Evolutionary conservation across 1,284 basidiomycete species (phyloP), one percentile per base, ranked within the genome.

Genomic region (Peniophora sp.): DNA sequence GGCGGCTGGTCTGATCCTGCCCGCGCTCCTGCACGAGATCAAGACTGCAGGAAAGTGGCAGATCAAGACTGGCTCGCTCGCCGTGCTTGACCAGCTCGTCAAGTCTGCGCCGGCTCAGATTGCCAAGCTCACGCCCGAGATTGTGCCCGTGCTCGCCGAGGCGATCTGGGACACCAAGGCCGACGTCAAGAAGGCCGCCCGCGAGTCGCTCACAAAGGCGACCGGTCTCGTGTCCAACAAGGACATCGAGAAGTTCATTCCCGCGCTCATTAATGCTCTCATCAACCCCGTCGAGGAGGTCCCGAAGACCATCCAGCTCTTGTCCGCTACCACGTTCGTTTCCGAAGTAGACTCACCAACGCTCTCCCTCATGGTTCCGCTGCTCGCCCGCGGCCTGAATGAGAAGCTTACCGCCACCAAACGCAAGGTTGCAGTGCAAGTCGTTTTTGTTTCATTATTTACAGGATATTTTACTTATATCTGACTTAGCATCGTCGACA

Each of bases 241-340:
- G 87, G 96, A 99, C 77, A 97, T 97, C 61, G 92, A 96, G 84
- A 82, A 89, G 70, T 95, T 95, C 79, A 94, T 97, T 80, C 96
- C 95, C 59, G 95, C 94, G 65, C 84, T 97, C 65, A 95, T 97
- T 74, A 92, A 96, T 73, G 89, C 92, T 69, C 79, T 99, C 65
- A 95, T 97, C 76, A 94, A 99, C 81, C 97, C 97, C 64, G 93
- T 97, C 62, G 96, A 99, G 80, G 94, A 99, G 83, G 96, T 98
- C 58, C 89, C 95, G 64, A 92, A 89, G 67, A 97, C 94, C 63
- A 92, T 99, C 65, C 81, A 82, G 65, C 89, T 97, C 72, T 93
- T 99, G 71, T 95, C 95, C 70, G 88, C 97, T 55, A 99, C 97
- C 73, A 99, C 97, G 70, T 99, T 99, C 86, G 97, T 99, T 85